Evolutionary conservation across 106 monocot genomes (phyloP), one percentile per base, ranked within the genome.

Genomic region (Alisma plantagoaquatica): DNA sequence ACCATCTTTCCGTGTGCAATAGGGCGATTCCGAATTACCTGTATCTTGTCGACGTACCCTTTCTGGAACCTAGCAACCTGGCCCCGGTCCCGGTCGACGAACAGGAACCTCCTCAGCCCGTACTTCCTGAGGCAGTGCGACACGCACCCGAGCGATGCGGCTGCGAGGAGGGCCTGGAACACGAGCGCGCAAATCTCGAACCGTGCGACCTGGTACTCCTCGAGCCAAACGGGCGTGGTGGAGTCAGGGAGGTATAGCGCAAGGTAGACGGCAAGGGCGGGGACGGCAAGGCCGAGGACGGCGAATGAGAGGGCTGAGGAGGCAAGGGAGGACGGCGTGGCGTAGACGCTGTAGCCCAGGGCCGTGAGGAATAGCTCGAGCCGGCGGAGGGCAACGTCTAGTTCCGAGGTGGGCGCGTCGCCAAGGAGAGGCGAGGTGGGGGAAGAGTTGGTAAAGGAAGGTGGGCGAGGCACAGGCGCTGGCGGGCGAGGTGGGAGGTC

Each of bases 121-220:
- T 58, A 57, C 58, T 59, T 68, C 28, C 49, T 58, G n/a, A 68
- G 41, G 50, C 35, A 42, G 16, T 27, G 29, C 26, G 58, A 68
- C 2, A 68, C 51, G 41, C 23, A 59, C 14, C 12, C 35, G 12
- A 68, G 14, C 14, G 51, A 49, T 9, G 27, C 17, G 25, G 51
- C 26, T 22, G 58, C 67, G 4, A 68, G 59, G 16, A 51, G 1
- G 21, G 31, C 27, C 58, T 59, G 32, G 17, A 41, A 29, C 0
- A n/a, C 49, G 29, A 35, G 20, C 22, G 59, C 49, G 4, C 4
- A 9, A 21, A 68, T 29, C 31, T 68, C 67, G 33, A 68, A 28
- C 10, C 8, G 31, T 17, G 29, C 33, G 26, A 59, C 54, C 51
- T 48, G 38, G 18, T 47, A 48, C 25, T 1, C 47, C 22, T 68